Base-by-base conservation (phyloP, 192 early-diverging fungal genomes). In the Entrophospora sp. region DNA sequence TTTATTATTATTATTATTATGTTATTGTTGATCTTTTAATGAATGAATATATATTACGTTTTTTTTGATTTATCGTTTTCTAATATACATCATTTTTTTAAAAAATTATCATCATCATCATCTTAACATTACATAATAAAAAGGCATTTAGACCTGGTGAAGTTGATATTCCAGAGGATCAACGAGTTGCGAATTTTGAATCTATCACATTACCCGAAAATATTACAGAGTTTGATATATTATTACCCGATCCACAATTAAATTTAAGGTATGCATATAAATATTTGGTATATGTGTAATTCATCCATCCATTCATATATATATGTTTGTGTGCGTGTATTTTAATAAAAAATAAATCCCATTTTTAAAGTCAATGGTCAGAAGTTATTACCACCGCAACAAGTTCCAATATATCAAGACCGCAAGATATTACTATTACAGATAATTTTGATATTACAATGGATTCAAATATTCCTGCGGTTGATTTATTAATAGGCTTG, bases 181-280 rank as follows among this genome's bases (percentile, higher is more conserved):
- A 87, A 7, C 72, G 83, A 30, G 71, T 81, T 1, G 89, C 94
- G 1, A 83, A 79, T 57, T 78, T 84, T 40, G 88, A 85, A 60
- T 83, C 91, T 13, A 97, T 99, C 67, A 97, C 95, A 4, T 73
- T 98, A 37, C 79, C 85, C 1, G 93, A 96, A 45, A 82, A 81
- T 5, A 80, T 94, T 43, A 93, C 90, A 13, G 93, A 95, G 68
- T 93, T 93, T 71, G 94, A 97, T 73, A 87, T 98, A 36, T 73
- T 96, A 46, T 71, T 96, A 31, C 91, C 92, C 10, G 87, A 91
- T 28, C 75, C 87, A 3, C 61, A 72, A 8, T 78, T 89, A 3
- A 69, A 77, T 64, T 13, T 63, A 4, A 53, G 27, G 46, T 45
- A 63, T 16, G 24, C 24, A 46, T 1, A 37, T 37, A n/a, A 22